Base-by-base conservation (phyloP, 2,329 filamentous ascomycete species). In the Thielaviopsis populi region DNA sequence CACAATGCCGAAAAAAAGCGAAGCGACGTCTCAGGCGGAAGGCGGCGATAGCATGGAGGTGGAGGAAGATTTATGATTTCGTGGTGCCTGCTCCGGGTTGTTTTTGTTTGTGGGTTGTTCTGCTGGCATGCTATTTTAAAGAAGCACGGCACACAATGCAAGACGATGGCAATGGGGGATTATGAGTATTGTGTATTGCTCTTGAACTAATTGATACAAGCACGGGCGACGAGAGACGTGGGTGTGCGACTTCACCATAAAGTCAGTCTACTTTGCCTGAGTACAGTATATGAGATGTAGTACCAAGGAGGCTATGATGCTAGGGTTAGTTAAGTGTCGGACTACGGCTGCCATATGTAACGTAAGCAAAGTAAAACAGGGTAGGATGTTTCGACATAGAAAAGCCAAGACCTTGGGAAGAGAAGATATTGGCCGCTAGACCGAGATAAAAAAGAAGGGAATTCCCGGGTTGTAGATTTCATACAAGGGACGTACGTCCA, bases 1-100 rank as follows among this genome's bases (percentile, higher is more conserved):
- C 2, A 94, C 91, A 4, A 89, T 95, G 75, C 89, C 92, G 22
- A 86, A 83, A 73, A 83, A 80, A 71, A 86, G 86, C 75, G 74
- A 75, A 64, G 74, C 74, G 15, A 72, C 71, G 41, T 71, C 77
- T 43, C 79, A 80, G 68, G 80, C 78, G 42, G 74, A 76, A 62
- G 72, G 74, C n/a, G 81, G 80, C 65, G 80, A 85, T 59, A 73
- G 78, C 65, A 89, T 90, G 86, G 87, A 89, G 15, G 80, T 84
- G 56, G 87, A 90, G 69, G 84, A 88, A 68, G 77, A 79, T 68
- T 69, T 74, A 71, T 74, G 69, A 72, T 69, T 61, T 59, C 40
- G 17, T 33, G 30, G 53, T 33, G 53, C 53, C 37, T 33, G 41
- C 30, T 19, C 27, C 37, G 37, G n/a, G 19, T n/a, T 56, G 46